These are phyloP conservation scores for Kuraishia piskuri DNA, from an alignment of 805 yeast genomes.

Conservation along the genomic window DNA sequence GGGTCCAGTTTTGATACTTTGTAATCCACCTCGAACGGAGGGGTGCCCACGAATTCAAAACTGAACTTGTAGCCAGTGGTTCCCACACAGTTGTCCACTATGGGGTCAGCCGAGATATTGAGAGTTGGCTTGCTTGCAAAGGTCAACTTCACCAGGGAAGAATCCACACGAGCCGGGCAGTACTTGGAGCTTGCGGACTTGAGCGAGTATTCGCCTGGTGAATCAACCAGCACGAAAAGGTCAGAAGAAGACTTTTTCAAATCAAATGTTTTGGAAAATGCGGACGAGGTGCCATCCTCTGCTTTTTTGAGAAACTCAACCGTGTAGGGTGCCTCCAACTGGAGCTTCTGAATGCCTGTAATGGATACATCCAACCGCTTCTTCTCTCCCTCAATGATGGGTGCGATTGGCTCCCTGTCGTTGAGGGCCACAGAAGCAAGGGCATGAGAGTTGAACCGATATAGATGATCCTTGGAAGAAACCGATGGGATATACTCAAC, in stretches of 20 bases:
- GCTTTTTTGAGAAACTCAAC: conserved; percentile 25
- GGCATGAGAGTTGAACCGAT: conserved; percentile 43
- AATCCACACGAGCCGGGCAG: conserved; percentile 67
- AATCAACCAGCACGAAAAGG: conserved; percentile 29
- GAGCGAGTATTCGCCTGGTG: conserved; percentile 63
- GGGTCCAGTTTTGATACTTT: conserved; percentile 46
- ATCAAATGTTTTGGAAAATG: conserved; percentile 18
- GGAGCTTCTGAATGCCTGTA: conserved; percentile 12
- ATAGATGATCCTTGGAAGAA: conserved; percentile 27
- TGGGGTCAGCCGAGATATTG: conserved; percentile 41
- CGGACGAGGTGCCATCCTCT: conserved; percentile 13
- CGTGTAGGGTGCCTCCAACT: conserved; percentile 38
- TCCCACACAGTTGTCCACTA: conserved; percentile 86
- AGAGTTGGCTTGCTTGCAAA: conserved; percentile 32
- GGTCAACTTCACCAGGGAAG: conserved; percentile 39
- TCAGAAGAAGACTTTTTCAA: conserved; percentile 14
- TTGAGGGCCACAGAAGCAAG: conserved; percentile 42
- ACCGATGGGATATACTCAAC: conserved; percentile 32
- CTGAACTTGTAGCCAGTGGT: conserved; percentile 69
- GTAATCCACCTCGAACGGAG: conserved; percentile 70
- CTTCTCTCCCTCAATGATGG: conserved; percentile 20
- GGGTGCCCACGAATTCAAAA: conserved; percentile 69
- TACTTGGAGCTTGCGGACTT: conserved; percentile 43
- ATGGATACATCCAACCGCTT: conserved; percentile 22
- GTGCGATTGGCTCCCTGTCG: conserved; percentile 22